Evolutionary conservation across 371 early-diverging fungal species (phyloP).

Genomic region (Mucor indicus): DNA sequence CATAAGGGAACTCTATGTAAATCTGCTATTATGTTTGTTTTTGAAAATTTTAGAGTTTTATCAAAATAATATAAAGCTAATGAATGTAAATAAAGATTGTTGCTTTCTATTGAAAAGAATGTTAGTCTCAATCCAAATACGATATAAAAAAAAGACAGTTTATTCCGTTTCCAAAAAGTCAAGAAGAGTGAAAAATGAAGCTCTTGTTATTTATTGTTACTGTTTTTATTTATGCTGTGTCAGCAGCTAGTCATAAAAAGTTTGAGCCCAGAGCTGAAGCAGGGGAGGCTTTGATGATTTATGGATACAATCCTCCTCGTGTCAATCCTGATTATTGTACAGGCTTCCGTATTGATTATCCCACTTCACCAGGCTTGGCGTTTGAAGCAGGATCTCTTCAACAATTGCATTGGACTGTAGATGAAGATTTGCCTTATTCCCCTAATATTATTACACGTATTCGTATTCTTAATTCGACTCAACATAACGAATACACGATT

Average conservation of each 20-base stretch:
- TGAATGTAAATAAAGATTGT: too few relatives aligned
- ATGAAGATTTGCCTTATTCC: conserved; percentile 11
- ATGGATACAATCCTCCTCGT: conserved; percentile 49
- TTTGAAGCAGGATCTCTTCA: conserved; percentile 21
- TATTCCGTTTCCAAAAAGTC: too few relatives aligned
- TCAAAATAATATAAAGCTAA: too few relatives aligned
- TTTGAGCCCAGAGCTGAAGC: conserved; percentile 24
- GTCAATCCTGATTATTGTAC: conserved; percentile 45
- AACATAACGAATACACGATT: conserved; percentile 30
- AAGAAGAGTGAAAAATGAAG: too few relatives aligned
- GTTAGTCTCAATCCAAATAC: too few relatives aligned
- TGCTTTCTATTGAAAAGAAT: too few relatives aligned
- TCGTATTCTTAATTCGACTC: conserved; percentile 29
- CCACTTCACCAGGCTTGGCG: conserved; percentile 21
- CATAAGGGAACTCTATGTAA: too few relatives aligned
- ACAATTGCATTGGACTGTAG: conserved; percentile 26
- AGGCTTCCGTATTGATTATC: conserved; percentile 32
- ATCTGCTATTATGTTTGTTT: too few relatives aligned
- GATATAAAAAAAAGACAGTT: too few relatives aligned
- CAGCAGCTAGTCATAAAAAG: not conserved
- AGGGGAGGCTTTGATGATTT: conserved; percentile 38
- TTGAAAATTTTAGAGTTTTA: too few relatives aligned
- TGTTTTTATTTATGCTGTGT: too few relatives aligned
- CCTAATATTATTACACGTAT: conserved; percentile 35
- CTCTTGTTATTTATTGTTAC: too few relatives aligned